Conservation (phyloP, 2,329 filamentous ascomycete genomes). For the Elsinoe australis region DNA sequence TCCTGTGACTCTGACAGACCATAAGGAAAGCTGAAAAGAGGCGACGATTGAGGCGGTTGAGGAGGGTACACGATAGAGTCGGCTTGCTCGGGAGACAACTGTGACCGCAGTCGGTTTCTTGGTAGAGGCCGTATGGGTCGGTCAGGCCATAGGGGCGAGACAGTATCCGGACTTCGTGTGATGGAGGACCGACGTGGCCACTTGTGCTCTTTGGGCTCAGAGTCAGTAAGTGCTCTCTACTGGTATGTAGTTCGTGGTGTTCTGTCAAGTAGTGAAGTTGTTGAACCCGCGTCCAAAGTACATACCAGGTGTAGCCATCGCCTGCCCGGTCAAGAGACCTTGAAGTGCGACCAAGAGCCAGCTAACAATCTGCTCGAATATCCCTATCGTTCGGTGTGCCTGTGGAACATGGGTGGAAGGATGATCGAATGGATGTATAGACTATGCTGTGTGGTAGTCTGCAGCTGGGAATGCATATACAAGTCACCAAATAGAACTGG, state of each 20-base stretch:
- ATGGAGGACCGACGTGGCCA: constrained; percentile 22
- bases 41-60: constrained; percentile 59
- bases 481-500: neutral
- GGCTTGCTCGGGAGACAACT: constrained; percentile 76
- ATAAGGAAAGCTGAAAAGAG: constrained; percentile 67
- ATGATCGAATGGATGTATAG: neutral
- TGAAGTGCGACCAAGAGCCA: neutral
- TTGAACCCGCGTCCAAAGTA: no score
- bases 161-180: constrained; percentile 50
- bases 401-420: neutral
- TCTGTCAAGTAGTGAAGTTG: neutral
- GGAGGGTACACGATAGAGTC: constrained; percentile 76
- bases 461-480: neutral
- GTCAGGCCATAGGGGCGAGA: constrained; percentile 75
- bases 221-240: neutral
- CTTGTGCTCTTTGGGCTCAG: constrained; percentile 5
- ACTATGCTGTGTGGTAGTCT: neutral
- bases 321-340: neutral
- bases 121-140: constrained; percentile 89
- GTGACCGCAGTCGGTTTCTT: constrained; percentile 77
- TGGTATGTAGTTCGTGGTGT: neutral
- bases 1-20: constrained; percentile 28
- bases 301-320: constrained; percentile 17
- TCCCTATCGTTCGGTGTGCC: constrained; percentile 12
- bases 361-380: constrained; percentile 4